Base-by-base conservation (phyloP, 306 rosid species). In the Vigna hirtella region DNA sequence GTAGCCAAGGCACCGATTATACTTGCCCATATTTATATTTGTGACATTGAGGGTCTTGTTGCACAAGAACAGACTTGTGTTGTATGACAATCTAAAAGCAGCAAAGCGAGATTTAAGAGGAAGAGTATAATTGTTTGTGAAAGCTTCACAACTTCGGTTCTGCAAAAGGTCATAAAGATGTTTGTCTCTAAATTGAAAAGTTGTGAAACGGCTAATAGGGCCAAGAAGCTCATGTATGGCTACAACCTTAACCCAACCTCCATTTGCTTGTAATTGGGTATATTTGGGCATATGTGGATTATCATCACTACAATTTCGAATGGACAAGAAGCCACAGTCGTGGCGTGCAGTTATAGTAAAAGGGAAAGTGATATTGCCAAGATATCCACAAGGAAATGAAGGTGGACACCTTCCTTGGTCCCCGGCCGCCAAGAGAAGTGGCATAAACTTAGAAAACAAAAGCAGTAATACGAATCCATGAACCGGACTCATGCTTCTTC, bases 261-360 rank as follows among this genome's bases (percentile, higher is more conserved):
- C 83, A 3, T 74, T 26, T 40, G 30, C 1, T n/a, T 9, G 43
- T 28, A 69, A 13, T 61, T 85, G 86, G 38, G 85, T 56, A 49
- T 0, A 12, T 72, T 52, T 52, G 5, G 0, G 1, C 36, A 0
- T 40, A 14, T 0, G 0, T 11, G 26, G 47, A 2, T n/a, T n/a
- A n/a, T 7, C 26, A 47, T 68, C 52, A 34, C 47, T 3, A 66
- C 90, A 86, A 48, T 73, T 7, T 0, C 4, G 24, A 20, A 85
- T 73, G 26, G 73, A 18, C 40, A 74, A 83, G 1, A 84, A 47
- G 30, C 92, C 92, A 72, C 92, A 84, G 8, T 83, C 52, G 15
- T 0, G 45, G 45, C n/a, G 17, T 20, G 28, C n/a, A 1, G 56
- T 5, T 67, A 1, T 76, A 11, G 73, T 78, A 30, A 79, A 85